Conservation (phyloP, 805 yeast genomes). For the Teunomyces atbi region DNA sequence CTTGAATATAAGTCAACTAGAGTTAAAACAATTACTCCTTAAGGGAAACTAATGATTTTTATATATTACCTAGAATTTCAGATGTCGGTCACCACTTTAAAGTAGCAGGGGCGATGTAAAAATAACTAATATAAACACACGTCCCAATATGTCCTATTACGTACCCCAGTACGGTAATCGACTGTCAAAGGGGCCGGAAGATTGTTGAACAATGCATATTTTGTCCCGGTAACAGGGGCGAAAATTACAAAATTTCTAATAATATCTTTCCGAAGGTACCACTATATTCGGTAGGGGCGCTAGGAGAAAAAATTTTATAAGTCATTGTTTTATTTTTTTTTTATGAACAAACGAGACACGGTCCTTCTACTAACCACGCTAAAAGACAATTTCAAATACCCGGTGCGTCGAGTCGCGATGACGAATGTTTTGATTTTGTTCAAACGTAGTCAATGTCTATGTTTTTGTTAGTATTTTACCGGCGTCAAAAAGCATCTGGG, state of each 20-base stretch:
- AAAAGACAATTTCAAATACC: neutral
- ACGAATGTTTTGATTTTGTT: neutral
- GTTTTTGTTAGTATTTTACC: neutral
- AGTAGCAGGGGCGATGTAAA: conserved; percentile 3
- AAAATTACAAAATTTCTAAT: neutral
- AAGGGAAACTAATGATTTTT: conserved; percentile 1
- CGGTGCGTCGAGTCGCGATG: neutral
- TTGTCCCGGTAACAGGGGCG: conserved; percentile 3
- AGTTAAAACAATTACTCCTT: neutral
- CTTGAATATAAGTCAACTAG: neutral
- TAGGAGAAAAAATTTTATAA: neutral
- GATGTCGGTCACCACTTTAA: conserved; percentile 1
- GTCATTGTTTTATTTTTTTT: neutral
- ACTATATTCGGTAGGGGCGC: neutral
- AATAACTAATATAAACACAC: conserved; percentile 3
- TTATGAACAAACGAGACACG: neutral
- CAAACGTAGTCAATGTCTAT: neutral
- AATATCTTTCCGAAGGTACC: neutral
- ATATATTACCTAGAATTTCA: neutral
- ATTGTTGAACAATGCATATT: neutral
- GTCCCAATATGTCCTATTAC: neutral
- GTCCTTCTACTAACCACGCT: neutral
- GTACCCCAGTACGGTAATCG: neutral
- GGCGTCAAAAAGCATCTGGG: neutral
- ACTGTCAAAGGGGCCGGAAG: conserved; percentile 3